Base-by-base conservation (phyloP, 2,329 filamentous ascomycete species). In the Achaetomium macrosporum region DNA sequence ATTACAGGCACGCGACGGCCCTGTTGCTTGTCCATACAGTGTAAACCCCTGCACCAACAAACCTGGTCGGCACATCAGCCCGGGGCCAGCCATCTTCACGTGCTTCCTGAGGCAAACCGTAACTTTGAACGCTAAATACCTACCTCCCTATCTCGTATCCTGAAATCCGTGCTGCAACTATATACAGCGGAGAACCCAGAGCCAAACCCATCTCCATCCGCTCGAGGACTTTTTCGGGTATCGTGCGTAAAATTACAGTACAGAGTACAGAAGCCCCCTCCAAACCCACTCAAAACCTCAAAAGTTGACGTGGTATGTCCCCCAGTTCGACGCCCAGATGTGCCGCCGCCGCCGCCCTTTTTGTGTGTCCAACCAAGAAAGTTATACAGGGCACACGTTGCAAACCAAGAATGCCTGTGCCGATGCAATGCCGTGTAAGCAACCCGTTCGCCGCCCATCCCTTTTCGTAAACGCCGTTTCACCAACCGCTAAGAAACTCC, bases 181-280 rank as follows among this genome's bases (percentile, higher is more conserved):
- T 39, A 39, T 39, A 40, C 36, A 30, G 40, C 44, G 15, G 35
- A 42, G 17, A 30, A 46, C 19, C 11, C n/a, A 7, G 42, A 37
- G n/a, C 5, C 8, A 4, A 10, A 33, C 15, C 31, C n/a, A 10
- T 31, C 20, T 39, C 40, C 30, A 17, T 41, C 42, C 44, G 20
- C 37, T 40, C 43, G 43, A 53, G 46, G 51, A 50, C 54, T 54
- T 55, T 59, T 60, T 55, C 58, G 64, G 64, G 64, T 66, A 66
- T 66, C 64, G 62, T 60, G 60, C 59, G 54, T 64, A 61, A 65
- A 63, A 58, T 53, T 53, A 56, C 43, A 59, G 47, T 51, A 49
- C 52, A 55, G 15, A 11, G 15, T 25, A 35, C 10, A 54, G 25
- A 47, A 47, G 49, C 49, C 49, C 42, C 46, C 31, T 42, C 30